These are phyloP conservation scores for Thelonectria olida DNA, from an alignment of 2,329 filamentous ascomycete genomes.

Conservation along the genomic window DNA sequence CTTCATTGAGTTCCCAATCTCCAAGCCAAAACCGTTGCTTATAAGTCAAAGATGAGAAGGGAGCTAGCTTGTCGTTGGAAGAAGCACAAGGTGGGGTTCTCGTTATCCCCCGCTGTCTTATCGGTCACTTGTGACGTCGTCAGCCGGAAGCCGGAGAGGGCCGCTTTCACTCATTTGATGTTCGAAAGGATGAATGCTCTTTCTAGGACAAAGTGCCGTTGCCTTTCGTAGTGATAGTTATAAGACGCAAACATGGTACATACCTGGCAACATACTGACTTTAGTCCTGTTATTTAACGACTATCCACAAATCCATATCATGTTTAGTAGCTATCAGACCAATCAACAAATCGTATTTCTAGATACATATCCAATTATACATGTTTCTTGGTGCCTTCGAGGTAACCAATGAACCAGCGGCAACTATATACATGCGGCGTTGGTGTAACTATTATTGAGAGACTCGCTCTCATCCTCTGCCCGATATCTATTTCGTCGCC, in stretches of 20 bases:
- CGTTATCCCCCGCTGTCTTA: conserved; percentile 33
- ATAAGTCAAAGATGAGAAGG: not conserved
- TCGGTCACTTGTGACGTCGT: conserved; percentile 21
- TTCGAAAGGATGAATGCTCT: not conserved
- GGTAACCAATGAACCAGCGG: too few species aligned
- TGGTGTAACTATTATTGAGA: not conserved
- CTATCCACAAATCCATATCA: too few species aligned
- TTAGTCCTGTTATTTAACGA: too few species aligned
- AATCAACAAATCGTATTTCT: too few species aligned
- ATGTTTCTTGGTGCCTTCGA: too few species aligned
- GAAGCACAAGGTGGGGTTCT: conserved; percentile 30
- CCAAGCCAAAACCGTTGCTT: not conserved
- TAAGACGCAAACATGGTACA: too few species aligned
- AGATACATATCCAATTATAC: too few species aligned
- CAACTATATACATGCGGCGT: not conserved
- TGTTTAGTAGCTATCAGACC: too few species aligned
- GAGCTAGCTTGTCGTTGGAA: conserved; percentile 18
- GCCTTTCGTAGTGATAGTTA: too few species aligned
- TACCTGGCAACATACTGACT: too few species aligned
- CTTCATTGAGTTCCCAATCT: not conserved
- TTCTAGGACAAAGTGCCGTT: too few species aligned
- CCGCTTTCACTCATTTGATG: not conserved
- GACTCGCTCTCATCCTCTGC: not conserved
- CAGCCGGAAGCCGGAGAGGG: conserved; percentile 15
- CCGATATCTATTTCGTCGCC: not conserved